These are phyloP conservation scores for Mycena sp. DNA, from an alignment of 1,284 basidiomycete genomes.

Conservation along the genomic window DNA sequence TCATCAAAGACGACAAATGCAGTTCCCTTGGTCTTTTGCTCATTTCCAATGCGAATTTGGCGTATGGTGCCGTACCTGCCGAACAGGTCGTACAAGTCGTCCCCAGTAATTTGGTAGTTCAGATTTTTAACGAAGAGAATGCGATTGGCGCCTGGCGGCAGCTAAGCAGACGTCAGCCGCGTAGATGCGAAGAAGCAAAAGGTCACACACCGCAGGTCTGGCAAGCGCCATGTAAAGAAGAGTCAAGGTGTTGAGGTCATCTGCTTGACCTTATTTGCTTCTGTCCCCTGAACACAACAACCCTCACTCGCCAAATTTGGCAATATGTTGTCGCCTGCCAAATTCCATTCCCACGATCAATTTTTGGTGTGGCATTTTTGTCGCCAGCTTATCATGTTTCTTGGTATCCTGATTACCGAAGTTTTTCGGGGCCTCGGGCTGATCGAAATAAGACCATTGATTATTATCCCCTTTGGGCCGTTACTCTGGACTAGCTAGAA, in stretches of 20 bases:
- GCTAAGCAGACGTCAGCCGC: conserved; percentile 43
- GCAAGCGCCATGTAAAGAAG: conserved; percentile 62
- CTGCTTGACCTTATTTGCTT: no score
- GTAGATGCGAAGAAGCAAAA: background rate
- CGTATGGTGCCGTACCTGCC: conserved; percentile 97
- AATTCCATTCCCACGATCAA: no score
- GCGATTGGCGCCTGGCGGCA: conserved; percentile 85
- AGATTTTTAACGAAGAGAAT: conserved; percentile 91
- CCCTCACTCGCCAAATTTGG: no score
- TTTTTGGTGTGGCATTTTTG: no score
- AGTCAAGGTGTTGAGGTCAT: background rate
- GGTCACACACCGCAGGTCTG: conserved; percentile 66
- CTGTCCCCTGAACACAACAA: no score
- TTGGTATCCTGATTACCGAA: no score
- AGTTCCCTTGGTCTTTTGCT: conserved; percentile 93
- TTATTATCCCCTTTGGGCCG: no score
- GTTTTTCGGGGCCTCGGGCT: no score
- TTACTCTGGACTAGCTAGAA: no score
- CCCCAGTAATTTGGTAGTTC: conserved; percentile 94
- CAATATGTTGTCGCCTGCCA: no score
- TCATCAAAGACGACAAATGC: conserved; percentile 95
- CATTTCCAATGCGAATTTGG: conserved; percentile 93
- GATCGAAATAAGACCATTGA: no score
- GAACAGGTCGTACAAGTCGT: conserved; percentile 97
- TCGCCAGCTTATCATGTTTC: no score